Percentiles rank a stretch among this genome's conserved stretches.
phyloP scores from a whole-genome alignment of 2,329 filamentous ascomycete genomes.

The Curvularia verruculosa region DNA sequence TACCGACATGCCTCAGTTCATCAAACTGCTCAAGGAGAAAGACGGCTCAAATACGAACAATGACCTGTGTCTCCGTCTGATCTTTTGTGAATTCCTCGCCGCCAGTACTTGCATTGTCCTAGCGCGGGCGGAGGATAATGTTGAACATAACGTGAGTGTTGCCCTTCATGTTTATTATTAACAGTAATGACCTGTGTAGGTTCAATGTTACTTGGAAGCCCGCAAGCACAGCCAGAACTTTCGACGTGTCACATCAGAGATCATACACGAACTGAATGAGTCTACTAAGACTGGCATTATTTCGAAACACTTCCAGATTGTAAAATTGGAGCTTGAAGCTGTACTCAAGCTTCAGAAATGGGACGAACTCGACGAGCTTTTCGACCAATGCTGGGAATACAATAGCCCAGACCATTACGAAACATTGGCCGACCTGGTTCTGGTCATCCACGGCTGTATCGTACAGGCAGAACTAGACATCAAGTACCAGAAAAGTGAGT shows the following conservation, averaged over 20 bases:
- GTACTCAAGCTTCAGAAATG: constrained; percentile 70
- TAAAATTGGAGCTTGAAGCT: constrained; percentile 81
- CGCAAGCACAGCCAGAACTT: constrained; percentile 68
- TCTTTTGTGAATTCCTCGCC: constrained; percentile 74
- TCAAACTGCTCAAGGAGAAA: constrained; percentile 45
- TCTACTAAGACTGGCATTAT: constrained; percentile 60
- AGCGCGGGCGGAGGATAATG: constrained; percentile 55
- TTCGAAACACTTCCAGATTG: constrained; percentile 68
- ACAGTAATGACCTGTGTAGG: constrained; percentile 50
- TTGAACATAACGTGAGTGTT: constrained; percentile 48
- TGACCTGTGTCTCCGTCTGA: constrained; percentile 63
- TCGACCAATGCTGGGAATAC: constrained; percentile 55
- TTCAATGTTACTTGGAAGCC: constrained; percentile 67
- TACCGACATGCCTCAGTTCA: constrained; percentile 44
- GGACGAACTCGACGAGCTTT: constrained; percentile 67
- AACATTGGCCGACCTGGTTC: constrained; percentile 55
- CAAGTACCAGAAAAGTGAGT: constrained; percentile 43
- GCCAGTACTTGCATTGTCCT: constrained; percentile 54
- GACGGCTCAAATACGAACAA: constrained; percentile 34
- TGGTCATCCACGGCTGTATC: constrained; percentile 51
- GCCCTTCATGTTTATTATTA: constrained; percentile 16
- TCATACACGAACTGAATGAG: constrained; percentile 50
- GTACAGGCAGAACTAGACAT: constrained; percentile 33
- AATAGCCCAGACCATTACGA: constrained; percentile 51
- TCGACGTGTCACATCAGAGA: constrained; percentile 53